These are phyloP conservation scores for Candida vaughaniae DNA, from an alignment of 805 yeast species.

Conservation along the genomic window DNA sequence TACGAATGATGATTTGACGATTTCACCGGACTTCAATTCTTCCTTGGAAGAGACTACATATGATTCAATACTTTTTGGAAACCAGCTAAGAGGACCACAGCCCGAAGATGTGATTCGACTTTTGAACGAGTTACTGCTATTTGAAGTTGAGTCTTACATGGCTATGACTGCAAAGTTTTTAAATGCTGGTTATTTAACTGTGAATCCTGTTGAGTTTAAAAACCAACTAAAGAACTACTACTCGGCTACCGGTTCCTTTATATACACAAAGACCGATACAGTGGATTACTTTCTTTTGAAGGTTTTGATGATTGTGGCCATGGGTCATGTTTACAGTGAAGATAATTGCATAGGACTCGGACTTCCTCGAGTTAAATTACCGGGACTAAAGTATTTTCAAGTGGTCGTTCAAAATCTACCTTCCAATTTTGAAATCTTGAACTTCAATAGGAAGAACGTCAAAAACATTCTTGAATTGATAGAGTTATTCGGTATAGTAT, in stretches of 20 bases:
- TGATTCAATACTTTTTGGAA: constrained; percentile 14
- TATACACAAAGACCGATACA: neutral
- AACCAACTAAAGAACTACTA: constrained; percentile 15
- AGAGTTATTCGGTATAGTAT: constrained; percentile 22
- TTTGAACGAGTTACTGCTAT: neutral
- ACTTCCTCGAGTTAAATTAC: constrained; percentile 11
- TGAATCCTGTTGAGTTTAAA: constrained; percentile 20
- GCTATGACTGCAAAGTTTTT: constrained; percentile 19
- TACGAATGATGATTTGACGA: constrained; percentile 12
- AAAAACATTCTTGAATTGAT: constrained; percentile 19
- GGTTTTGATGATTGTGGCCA: constrained; percentile 20
- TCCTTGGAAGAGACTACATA: constrained; percentile 23
- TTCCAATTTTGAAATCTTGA: constrained; percentile 16
- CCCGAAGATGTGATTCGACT: neutral
- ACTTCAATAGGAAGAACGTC: constrained; percentile 12
- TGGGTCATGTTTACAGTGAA: constrained; percentile 22
- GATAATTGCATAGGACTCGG: constrained; percentile 11
- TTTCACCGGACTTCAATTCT: constrained; percentile 23
- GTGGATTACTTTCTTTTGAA: constrained; percentile 20
- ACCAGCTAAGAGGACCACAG: neutral
- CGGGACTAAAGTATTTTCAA: constrained; percentile 23
- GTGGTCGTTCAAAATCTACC: constrained; percentile 21
- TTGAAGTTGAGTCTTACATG: constrained; percentile 6
- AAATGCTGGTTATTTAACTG: constrained; percentile 24
- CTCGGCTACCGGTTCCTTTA: constrained; percentile 8